Percentiles rank a stretch among this genome's conserved stretches.
phyloP scores from a whole-genome alignment of 495 filamentous ascomycete genomes.

The Talaromyces stipitatus region DNA sequence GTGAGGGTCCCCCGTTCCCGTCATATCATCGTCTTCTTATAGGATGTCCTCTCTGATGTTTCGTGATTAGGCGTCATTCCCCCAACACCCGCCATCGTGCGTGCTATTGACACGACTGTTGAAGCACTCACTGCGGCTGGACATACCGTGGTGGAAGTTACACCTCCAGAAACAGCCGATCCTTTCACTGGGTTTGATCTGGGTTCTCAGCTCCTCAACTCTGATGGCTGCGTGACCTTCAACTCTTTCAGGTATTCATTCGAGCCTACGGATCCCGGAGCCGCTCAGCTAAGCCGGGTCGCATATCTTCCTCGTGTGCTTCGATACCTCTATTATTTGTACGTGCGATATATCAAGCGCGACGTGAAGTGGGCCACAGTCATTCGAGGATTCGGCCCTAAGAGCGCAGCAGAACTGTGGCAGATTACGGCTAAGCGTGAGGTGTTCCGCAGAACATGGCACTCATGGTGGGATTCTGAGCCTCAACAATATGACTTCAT shows the following conservation, averaged over 20 bases:
- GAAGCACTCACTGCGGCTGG: slow-evolving; percentile 60
- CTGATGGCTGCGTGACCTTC: slow-evolving; percentile 83
- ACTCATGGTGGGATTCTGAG: slow-evolving; percentile 71
- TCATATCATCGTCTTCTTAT: not conserved
- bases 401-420: slow-evolving; percentile 73
- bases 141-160: slow-evolving; percentile 69
- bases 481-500: slow-evolving; percentile 66
- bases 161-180: slow-evolving; percentile 48
- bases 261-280: slow-evolving; percentile 77
- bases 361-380: slow-evolving; percentile 75
- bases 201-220: slow-evolving; percentile 78
- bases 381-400: slow-evolving; percentile 60
- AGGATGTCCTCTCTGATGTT: not conserved
- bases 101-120: slow-evolving; percentile 66
- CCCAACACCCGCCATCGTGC: slow-evolving; percentile 73
- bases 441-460: slow-evolving; percentile 66
- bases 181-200: slow-evolving; percentile 69
- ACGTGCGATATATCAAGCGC: slow-evolving; percentile 71
- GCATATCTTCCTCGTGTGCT: slow-evolving; percentile 67
- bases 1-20: slow-evolving; percentile 21
- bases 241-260: slow-evolving; percentile 65
- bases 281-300: slow-evolving; percentile 60
- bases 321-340: slow-evolving; percentile 83
- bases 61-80: slow-evolving; percentile 58
- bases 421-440: slow-evolving; percentile 70